A percentile compares a stretch with the other conserved stretches of the same genome.
These are phyloP conservation scores for Coccinonectria pachysandricola DNA, from an alignment of 2,329 filamentous ascomycete genomes.

Conservation along the genomic window DNA sequence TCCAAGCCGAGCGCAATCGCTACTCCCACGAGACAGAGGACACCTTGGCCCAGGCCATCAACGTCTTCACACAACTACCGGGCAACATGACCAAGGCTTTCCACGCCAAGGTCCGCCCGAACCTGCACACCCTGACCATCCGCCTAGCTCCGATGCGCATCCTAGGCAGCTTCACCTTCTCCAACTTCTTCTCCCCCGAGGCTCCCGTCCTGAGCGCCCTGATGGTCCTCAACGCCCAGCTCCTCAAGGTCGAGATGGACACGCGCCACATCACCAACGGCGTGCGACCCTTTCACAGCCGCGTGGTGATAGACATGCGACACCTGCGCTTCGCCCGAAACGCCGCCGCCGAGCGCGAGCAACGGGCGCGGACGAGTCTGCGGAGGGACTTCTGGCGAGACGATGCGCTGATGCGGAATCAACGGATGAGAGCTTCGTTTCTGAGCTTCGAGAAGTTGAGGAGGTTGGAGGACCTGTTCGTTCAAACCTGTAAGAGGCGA, in stretches of 20 bases:
- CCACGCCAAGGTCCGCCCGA: conserved; percentile 8
- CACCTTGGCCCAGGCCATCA: conserved; percentile 27
- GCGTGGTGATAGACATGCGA: conserved; percentile 6
- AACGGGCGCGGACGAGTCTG: conserved; percentile 1
- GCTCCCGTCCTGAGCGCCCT: conserved; percentile 23
- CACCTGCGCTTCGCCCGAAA: conserved; percentile 8
- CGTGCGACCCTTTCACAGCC: not conserved
- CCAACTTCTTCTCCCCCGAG: conserved; percentile 23
- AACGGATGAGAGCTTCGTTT: not conserved
- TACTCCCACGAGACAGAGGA: conserved; percentile 12
- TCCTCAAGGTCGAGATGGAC: conserved; percentile 26
- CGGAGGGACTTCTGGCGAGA: conserved; percentile 5
- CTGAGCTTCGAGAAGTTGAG: conserved; percentile 2
- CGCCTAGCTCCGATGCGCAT: conserved; percentile 24
- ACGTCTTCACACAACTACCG: conserved; percentile 21
- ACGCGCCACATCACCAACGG: conserved; percentile 11
- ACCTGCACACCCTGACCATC: conserved; percentile 33
- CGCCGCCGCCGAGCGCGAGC: conserved; percentile 1
- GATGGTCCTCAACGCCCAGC: conserved; percentile 23
- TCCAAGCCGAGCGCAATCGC: conserved; percentile 35
- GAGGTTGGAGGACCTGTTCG: conserved; percentile 3
- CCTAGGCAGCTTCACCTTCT: conserved; percentile 21
- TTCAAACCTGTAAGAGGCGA: conserved; percentile 8
- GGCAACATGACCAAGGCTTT: conserved; percentile 8
- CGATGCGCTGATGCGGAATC: conserved; percentile 4